Percentiles rank a stretch among this genome's conserved stretches.
Conservation (phyloP, 768 basidiomycete species). For the Sporobolomyces phaffii region DNA sequence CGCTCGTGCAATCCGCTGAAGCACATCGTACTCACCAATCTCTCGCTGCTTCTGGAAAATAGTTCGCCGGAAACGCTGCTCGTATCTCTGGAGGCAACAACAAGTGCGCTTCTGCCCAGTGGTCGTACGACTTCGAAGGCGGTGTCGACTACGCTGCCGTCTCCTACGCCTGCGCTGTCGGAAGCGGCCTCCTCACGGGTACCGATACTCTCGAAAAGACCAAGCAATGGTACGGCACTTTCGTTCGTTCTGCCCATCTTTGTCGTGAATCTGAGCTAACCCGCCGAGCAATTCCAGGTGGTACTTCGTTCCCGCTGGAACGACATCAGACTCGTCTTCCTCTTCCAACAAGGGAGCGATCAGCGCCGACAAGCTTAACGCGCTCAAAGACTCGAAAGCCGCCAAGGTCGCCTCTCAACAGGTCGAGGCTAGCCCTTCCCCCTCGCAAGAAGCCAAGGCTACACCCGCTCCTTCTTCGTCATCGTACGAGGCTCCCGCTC, state of each 20-base stretch:
- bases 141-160: slow-evolving; percentile 34
- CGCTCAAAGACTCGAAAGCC: background rate
- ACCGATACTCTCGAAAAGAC: slow-evolving; percentile 34
- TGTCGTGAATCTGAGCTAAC: background rate
- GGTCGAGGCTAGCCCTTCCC: background rate
- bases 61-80: slow-evolving; percentile 17
- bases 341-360: background rate
- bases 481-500: background rate
- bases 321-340: background rate
- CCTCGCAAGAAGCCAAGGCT: background rate
- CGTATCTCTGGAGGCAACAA: slow-evolving; percentile 35
- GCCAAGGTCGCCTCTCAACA: slow-evolving; percentile 9
- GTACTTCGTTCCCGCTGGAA: slow-evolving; percentile 30
- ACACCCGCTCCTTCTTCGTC: background rate
- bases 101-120: slow-evolving; percentile 33
- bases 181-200: slow-evolving; percentile 20
- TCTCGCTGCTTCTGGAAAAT: background rate
- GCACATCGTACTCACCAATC: background rate
- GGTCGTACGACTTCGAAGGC: slow-evolving; percentile 14
- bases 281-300: background rate
- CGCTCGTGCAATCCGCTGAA: too few species aligned
- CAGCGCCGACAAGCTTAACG: slow-evolving; percentile 1
- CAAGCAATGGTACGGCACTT: slow-evolving; percentile 30
- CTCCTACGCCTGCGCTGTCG: slow-evolving; percentile 34
- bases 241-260: background rate